Evolutionary conservation across 768 basidiomycete species (phyloP), one percentile per base, ranked within the genome.

Genomic region (Lentinula sp.): DNA sequence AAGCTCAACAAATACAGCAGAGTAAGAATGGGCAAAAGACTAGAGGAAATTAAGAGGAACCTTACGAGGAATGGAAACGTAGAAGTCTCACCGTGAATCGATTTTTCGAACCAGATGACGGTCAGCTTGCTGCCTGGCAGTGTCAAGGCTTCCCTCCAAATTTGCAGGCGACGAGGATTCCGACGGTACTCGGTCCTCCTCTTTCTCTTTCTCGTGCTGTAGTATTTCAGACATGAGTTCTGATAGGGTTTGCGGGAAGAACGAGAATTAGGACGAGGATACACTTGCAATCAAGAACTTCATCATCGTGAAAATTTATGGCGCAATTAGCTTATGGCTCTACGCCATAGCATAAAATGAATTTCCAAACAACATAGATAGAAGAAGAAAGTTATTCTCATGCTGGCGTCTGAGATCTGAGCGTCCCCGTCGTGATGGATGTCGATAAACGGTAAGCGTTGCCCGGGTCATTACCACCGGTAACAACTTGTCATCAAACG

Each of bases 1-100:
- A 79, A 80, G 39, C 73, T 74, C 33, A 80, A 66, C 20, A 79
- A 66, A 63, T 73, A 78, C 39, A 79, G 65, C 32, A 75, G 58
- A 3, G 75, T 77, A 51, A 80, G 65, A 48, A 79, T 69, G 1
- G 78, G 78, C 20, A 79, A 66, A 13, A 79, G 66, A 32, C 73
- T 74, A 46, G 10, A 6, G n/a, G 12, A n/a, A 13, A 28, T 10
- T 35, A 28, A n/a, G 28, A 46, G 39, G 23, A 42, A 7, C 7
- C n/a, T 42, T 28, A 20, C 39, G 15, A 53, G 15, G 5, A 4
- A 36, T 16, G 33, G 32, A 23, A 16, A 12, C 16, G 7, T 28
- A 49, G 16, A 16, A 54, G 8, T n/a, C 59, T n/a, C n/a, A 65
- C 68, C 66, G 57, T 13, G 37, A 48, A 57, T 76, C 75, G n/a